Evolutionary conservation across 2,329 filamentous ascomycete species (phyloP).

Genomic region (Fusarium lyarnte): DNA sequence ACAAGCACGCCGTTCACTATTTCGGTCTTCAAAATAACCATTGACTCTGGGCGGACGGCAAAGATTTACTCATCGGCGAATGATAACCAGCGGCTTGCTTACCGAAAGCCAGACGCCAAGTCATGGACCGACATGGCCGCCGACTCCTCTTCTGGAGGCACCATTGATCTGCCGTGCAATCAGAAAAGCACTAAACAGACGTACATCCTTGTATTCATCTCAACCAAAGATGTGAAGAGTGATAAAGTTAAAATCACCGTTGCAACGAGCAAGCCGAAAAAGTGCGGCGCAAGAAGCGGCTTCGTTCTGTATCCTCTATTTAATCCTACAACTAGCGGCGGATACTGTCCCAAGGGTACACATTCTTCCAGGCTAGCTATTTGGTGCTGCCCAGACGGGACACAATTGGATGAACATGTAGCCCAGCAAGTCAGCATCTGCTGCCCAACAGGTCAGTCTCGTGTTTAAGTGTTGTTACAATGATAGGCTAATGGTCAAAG

Average conservation of each 20-base stretch:
- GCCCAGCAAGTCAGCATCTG: slow-evolving; percentile 11
- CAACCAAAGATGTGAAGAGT: neutral
- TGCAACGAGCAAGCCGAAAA: neutral
- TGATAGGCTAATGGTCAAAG: slow-evolving; percentile 1
- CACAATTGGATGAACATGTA: slow-evolving; percentile 4
- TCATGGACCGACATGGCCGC: slow-evolving; percentile 9
- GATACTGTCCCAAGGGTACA: slow-evolving; percentile 1
- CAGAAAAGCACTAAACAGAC: neutral
- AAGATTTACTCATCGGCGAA: slow-evolving; percentile 4
- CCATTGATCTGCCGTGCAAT: slow-evolving; percentile 2
- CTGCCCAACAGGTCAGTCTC: slow-evolving; percentile 20
- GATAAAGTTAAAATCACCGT: slow-evolving; percentile 6
- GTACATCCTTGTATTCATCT: slow-evolving; percentile 10
- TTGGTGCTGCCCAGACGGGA: slow-evolving; percentile 28
- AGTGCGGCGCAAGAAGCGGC: slow-evolving; percentile 10
- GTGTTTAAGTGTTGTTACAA: neutral
- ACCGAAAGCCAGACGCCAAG: neutral
- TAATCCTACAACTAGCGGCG: neutral
- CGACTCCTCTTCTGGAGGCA: neutral
- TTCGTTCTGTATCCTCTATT: slow-evolving; percentile 15
- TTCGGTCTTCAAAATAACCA: slow-evolving; percentile 5
- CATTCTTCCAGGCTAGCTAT: neutral
- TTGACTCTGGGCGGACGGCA: neutral
- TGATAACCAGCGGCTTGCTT: slow-evolving; percentile 10
- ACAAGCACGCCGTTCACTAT: slow-evolving; percentile 12